Evolutionary conservation across 2,329 filamentous ascomycete genomes (phyloP), one percentile per base, ranked within the genome.

Genomic region (Ilyonectria sp.): DNA sequence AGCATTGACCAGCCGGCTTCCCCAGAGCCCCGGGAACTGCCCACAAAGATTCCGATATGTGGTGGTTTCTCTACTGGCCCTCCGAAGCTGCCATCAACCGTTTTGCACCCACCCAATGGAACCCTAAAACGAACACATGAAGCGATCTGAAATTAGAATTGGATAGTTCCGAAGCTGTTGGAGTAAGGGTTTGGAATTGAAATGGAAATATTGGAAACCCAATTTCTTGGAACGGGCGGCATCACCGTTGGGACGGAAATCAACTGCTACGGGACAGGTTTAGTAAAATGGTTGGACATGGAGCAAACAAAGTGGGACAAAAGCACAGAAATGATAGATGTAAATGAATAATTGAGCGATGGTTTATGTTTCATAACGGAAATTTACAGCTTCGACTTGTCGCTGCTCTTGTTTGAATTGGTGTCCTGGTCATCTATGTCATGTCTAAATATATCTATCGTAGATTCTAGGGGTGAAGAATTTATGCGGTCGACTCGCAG

Each of bases 361-460:
- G 52, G 47, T 67, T 37, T 46, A 57, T 57, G 29, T 40, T 43
- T 49, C 29, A 55, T 62, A 59, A 37, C 29, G 19, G 19, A 55
- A 54, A 44, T 63, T 63, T 69, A 69, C 59, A 69, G 69, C 60
- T 60, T 69, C 37, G 56, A 62, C 43, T 57, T 44, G 33, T 46
- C 37, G 60, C 67, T 69, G 50, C 35, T 40, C 26, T 65, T 60
- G 31, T 21, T 54, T 66, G 21, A 31, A 50, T 63, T 53, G 26
- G 43, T 67, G 61, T 63, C 61, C 63, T 68, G 52, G 47, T 53
- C 50, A 58, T 67, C 64, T 68, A 63, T 70, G 46, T 50, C 56
- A 40, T 60, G 62, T 71, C 67, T 71, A 71, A 60, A 53, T 46
- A 40, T 46, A 65, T 76, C 74, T 76, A 76, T 70, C 46, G 52